These are phyloP conservation scores for Trypanosoma theileri DNA, from an alignment of 208 protist species.

Conservation along the genomic window DNA sequence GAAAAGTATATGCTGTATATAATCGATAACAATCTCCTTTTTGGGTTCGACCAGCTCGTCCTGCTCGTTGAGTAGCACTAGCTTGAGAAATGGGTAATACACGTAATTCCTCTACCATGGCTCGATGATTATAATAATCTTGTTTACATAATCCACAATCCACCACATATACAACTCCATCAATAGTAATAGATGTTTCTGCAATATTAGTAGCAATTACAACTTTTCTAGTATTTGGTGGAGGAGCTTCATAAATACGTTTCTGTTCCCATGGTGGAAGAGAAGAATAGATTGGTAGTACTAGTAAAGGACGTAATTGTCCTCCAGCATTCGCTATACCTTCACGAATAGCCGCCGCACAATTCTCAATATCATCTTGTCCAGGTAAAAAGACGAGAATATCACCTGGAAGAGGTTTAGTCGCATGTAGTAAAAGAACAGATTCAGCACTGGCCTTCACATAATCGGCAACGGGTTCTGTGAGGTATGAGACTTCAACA, in stretches of 20 bases:
- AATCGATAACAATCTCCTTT: conserved; percentile 96
- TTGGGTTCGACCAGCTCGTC: conserved; percentile 94
- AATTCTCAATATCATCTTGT: conserved; percentile 98
- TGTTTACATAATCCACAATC: conserved; percentile 98
- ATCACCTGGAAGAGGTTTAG: conserved; percentile 93
- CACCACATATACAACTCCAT: conserved; percentile 98
- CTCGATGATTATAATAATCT: conserved; percentile 96
- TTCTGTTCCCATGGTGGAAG: conserved; percentile 98
- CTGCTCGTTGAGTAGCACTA: conserved; percentile 94
- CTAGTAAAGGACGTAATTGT: conserved; percentile 87
- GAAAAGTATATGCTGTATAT: conserved; percentile 94
- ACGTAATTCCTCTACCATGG: conserved; percentile 96
- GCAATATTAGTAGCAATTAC: conserved; percentile 99
- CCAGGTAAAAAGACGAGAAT: conserved; percentile 99
- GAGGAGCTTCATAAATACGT: conserved; percentile 97
- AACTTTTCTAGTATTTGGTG: conserved; percentile 90
- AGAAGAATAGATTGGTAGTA: conserved; percentile 98
- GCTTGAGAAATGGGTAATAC: conserved; percentile 97
- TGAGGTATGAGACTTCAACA: conserved; percentile 95
- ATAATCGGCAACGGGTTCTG: conserved; percentile 96
- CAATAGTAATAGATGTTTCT: conserved; percentile 99
- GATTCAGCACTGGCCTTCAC: conserved; percentile 96
- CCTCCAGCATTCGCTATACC: conserved; percentile 49
- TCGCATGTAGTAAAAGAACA: conserved; percentile 89
- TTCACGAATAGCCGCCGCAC: conserved; percentile 65